Percentiles rank a stretch among this genome's conserved stretches.
Conservation (phyloP, 495 filamentous ascomycete genomes). For the Pseudevernia furfuracea region DNA sequence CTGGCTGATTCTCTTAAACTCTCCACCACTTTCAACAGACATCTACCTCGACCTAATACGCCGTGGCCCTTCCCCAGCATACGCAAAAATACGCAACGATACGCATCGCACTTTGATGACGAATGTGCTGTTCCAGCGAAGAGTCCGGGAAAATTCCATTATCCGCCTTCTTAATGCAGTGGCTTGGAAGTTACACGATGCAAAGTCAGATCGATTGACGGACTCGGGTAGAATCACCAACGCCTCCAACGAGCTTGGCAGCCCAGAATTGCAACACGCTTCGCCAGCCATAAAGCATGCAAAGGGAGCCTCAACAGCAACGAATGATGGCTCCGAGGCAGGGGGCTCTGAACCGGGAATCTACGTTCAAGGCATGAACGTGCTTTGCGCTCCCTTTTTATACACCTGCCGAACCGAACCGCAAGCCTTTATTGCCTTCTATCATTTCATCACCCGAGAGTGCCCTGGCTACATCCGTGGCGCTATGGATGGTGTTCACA, state of each 20-base stretch:
- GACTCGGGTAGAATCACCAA: slow-evolving; percentile 26
- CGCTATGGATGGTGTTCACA: slow-evolving; percentile 96
- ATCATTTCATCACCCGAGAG: slow-evolving; percentile 79
- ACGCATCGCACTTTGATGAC: slow-evolving; percentile 94
- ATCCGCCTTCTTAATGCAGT: slow-evolving; percentile 95
- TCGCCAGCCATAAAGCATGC: slow-evolving; percentile 42
- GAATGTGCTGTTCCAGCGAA: slow-evolving; percentile 88
- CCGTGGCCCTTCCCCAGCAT: slow-evolving; percentile 85
- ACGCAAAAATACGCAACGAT: slow-evolving; percentile 96
- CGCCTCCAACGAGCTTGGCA: slow-evolving; percentile 22
- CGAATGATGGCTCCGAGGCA: slow-evolving; percentile 51
- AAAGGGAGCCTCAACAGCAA: slow-evolving; percentile 23
- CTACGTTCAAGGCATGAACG: slow-evolving; percentile 99
- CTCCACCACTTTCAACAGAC: slow-evolving; percentile 74
- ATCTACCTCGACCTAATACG: slow-evolving; percentile 84
- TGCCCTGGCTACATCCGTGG: slow-evolving; percentile 90
- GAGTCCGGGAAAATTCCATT: slow-evolving; percentile 89
- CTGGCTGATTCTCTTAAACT: slow-evolving; percentile 86
- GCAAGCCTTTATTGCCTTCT: slow-evolving; percentile 87
- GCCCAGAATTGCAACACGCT: slow-evolving; percentile 27
- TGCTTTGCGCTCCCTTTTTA: slow-evolving; percentile 94
- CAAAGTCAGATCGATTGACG: slow-evolving; percentile 43
- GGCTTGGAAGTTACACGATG: slow-evolving; percentile 86
- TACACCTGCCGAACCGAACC: slow-evolving; percentile 93
- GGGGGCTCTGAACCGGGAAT: slow-evolving; percentile 57